phyloP scores from a whole-genome alignment of 169 alveolate species.

The Plasmodium inui region DNA sequence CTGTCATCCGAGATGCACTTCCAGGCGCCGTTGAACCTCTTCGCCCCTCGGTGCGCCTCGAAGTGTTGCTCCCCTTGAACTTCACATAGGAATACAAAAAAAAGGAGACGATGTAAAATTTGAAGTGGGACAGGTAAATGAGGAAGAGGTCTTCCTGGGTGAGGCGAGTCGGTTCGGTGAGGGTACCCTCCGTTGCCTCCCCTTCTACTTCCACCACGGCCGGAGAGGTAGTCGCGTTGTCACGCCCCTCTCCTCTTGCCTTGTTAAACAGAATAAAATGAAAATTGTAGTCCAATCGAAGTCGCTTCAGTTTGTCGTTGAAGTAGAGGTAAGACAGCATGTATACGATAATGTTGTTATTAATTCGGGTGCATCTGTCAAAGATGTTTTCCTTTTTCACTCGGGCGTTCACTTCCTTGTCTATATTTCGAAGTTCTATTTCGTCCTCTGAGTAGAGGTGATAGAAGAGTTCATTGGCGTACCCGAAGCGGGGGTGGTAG shows the following conservation, averaged over 20 bases:
- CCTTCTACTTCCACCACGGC: too few species aligned
- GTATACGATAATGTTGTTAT: constrained; percentile 35
- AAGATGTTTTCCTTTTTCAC: constrained; percentile 35
- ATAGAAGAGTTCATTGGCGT: constrained; percentile 8
- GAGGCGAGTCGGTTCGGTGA: not conserved
- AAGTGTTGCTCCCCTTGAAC: not conserved
- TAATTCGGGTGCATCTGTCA: not conserved
- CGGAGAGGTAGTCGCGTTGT: not conserved
- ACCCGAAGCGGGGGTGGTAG: not conserved
- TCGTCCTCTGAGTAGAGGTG: constrained; percentile 27
- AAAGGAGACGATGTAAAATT: constrained; percentile 58
- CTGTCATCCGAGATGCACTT: not conserved
- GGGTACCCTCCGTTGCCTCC: not conserved
- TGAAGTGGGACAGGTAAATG: constrained; percentile 46
- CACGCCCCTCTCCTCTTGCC: not conserved
- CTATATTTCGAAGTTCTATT: constrained; percentile 10
- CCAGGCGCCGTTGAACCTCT: not conserved
- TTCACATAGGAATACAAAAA: constrained; percentile 34
- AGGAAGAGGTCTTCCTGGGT: constrained; percentile 33
- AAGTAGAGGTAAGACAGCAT: constrained; percentile 49
- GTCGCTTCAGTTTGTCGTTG: constrained; percentile 44
- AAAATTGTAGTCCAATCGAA: constrained; percentile 34
- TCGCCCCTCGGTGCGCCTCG: not conserved
- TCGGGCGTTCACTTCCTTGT: constrained; percentile 15
- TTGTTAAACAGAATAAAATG: constrained; percentile 17